Percentiles rank a stretch among this genome's conserved stretches.
These are phyloP conservation scores for Tubosaeta sp. DNA, from an alignment of 768 basidiomycete genomes.

Conservation along the genomic window DNA sequence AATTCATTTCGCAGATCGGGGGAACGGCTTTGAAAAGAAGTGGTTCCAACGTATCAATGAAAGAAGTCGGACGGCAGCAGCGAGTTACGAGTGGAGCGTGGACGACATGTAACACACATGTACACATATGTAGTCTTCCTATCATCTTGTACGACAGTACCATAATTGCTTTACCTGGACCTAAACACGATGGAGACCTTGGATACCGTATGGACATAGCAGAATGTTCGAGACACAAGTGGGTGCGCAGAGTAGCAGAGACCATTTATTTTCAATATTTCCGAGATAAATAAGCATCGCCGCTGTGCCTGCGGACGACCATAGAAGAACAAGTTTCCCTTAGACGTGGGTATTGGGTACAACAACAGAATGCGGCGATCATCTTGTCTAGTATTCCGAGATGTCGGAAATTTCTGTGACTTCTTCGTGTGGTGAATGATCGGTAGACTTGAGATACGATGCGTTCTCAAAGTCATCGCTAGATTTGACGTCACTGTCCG, in stretches of 20 bases:
- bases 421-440: constrained; percentile 22
- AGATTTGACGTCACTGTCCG: constrained; percentile 25
- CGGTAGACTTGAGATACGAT: constrained; percentile 23
- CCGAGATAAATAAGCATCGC: constrained; percentile 22
- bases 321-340: constrained; percentile 16
- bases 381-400: constrained; percentile 28
- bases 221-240: not conserved
- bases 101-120: constrained; percentile 76
- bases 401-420: constrained; percentile 25
- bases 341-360: constrained; percentile 7
- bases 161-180: not conserved
- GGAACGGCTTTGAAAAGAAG: constrained; percentile 94
- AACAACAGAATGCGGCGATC: not conserved
- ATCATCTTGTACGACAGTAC: not conserved
- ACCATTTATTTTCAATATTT: constrained; percentile 5
- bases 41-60: constrained; percentile 82
- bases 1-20: constrained; percentile 56
- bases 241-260: constrained; percentile 1
- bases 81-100: constrained; percentile 82
- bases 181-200: not conserved
- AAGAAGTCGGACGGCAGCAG: constrained; percentile 59
- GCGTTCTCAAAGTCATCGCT: constrained; percentile 26
- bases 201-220: not conserved
- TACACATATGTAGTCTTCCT: not conserved
- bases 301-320: constrained; percentile 7